phyloP scores from a whole-genome alignment of 257 asterid species.

The Solanum habrochaites region DNA sequence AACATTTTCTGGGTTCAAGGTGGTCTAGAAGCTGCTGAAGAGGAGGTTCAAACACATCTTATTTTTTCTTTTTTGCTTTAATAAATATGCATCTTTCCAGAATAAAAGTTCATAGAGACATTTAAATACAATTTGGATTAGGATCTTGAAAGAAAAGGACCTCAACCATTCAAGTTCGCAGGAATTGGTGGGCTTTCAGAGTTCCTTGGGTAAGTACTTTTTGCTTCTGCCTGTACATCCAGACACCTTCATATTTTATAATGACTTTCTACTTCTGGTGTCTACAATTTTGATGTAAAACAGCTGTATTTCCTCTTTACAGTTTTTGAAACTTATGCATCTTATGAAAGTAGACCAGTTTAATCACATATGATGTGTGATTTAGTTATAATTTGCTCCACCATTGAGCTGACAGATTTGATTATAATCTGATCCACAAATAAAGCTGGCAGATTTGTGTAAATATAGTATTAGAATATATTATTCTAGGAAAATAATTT shows the following conservation, averaged over 20 bases:
- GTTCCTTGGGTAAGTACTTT: conserved; percentile 66
- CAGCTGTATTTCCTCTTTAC: background rate
- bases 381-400: too few species aligned
- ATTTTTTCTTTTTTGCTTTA: background rate
- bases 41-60: conserved; percentile 40
- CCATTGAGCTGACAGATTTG: too few species aligned
- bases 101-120: background rate
- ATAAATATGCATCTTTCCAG: background rate
- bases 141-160: conserved; percentile 93
- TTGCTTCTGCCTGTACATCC: background rate
- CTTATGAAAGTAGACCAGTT: background rate
- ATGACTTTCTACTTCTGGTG: background rate
- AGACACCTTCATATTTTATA: background rate
- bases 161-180: conserved; percentile 84
- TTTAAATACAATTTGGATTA: conserved; percentile 14
- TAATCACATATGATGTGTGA: background rate
- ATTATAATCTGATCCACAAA: too few species aligned
- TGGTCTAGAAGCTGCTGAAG: conserved; percentile 91
- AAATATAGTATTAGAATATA: too few species aligned
- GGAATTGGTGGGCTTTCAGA: conserved; percentile 97
- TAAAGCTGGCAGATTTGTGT: too few species aligned
- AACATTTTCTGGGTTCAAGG: conserved; percentile 92
- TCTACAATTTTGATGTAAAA: background rate
- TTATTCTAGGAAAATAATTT: too few species aligned
- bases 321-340: background rate